Evolutionary conservation across 2,329 filamentous ascomycete species (phyloP).

Genomic region (Madurella mycetomatis): DNA sequence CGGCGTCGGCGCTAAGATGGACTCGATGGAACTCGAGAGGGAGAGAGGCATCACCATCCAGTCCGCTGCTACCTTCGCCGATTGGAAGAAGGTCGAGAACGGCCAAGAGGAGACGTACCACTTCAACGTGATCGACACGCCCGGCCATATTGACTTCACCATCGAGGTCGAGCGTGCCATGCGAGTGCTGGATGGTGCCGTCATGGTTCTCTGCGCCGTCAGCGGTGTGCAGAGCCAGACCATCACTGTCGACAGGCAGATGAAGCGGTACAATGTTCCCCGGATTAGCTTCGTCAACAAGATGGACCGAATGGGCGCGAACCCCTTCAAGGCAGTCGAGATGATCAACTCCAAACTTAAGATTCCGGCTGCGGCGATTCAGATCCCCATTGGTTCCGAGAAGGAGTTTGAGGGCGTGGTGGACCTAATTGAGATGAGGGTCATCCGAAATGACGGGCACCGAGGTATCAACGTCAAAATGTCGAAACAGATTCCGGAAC

Average conservation of each 20-base stretch:
- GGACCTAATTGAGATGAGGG: slow-evolving; percentile 86
- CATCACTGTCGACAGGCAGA: slow-evolving; percentile 96
- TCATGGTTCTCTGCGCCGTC: slow-evolving; percentile 97
- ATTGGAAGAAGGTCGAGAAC: slow-evolving; percentile 75
- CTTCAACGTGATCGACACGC: slow-evolving; percentile 97
- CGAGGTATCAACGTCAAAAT: slow-evolving; percentile 73
- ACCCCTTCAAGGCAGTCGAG: slow-evolving; percentile 95
- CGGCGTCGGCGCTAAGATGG: slow-evolving; percentile 97
- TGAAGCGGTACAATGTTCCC: slow-evolving; percentile 96
- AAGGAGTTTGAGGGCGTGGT: slow-evolving; percentile 90
- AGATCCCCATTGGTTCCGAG: slow-evolving; percentile 90
- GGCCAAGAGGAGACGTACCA: slow-evolving; percentile 89
- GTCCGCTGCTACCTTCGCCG: slow-evolving; percentile 94
- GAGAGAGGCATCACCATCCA: slow-evolving; percentile 99
- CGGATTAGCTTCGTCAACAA: slow-evolving; percentile 97
- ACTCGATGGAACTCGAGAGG: slow-evolving; percentile 97
- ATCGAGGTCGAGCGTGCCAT: slow-evolving; percentile 96
- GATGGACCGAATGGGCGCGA: slow-evolving; percentile 98
- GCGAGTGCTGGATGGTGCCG: slow-evolving; percentile 89
- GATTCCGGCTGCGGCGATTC: slow-evolving; percentile 85
- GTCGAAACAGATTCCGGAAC: slow-evolving; percentile 77
- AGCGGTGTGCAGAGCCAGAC: slow-evolving; percentile 97
- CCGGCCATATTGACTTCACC: slow-evolving; percentile 97
- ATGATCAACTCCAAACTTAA: slow-evolving; percentile 97
- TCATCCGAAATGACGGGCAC: slow-evolving; percentile 85